Evolutionary conservation across 208 protist genomes (phyloP), one percentile per base, ranked within the genome.

Genomic region (Acanthamoeba sp.): DNA sequence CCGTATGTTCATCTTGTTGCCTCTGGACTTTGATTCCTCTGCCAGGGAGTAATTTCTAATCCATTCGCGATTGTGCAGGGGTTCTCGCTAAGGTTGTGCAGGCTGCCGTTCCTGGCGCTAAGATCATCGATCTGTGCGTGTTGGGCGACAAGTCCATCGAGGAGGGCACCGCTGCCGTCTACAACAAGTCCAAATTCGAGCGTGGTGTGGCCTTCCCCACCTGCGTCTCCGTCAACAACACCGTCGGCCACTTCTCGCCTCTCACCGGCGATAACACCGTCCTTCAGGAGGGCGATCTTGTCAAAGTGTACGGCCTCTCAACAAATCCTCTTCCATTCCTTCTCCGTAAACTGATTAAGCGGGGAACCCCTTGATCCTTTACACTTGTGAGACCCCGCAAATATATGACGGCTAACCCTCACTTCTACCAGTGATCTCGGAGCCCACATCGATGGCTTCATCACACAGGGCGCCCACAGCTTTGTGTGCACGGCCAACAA

Each of bases 151-250:
- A 89, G n/a, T 48, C 94, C 9, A 97, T 98, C 36, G 55, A 84
- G 50, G 76, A 89, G 59, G 97, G 96, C 59, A 38, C 24, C 22
- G n/a, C 42, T 10, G 97, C 96, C 91, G 85, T 97, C 36, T 98
- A 97, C 96, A 97, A 95, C 80, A 97, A 97, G 82, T 57, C 50
- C 91, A 97, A 97, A 93, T 45, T 99, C 12, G 98, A 99, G 94
- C 99, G 99, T 96, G 99, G 99, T 85, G 97, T 99, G 78, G 99
- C 99, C 64, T 99, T 99, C 97, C 99, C 99, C 69, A 99, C 99
- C 4, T 99, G 99, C 96, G 97, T 99, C 87, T 99, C 98, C 34
- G 97, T 99, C 32, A 99, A 99, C 97, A 98, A 99, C 96, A 98
- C 97, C 95, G 98, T 99, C 78, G 99, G 99, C 91, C 99, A 99